Evolutionary conservation across 148 eudicot genomes (phyloP).

Genomic region (Silene conica): DNA sequence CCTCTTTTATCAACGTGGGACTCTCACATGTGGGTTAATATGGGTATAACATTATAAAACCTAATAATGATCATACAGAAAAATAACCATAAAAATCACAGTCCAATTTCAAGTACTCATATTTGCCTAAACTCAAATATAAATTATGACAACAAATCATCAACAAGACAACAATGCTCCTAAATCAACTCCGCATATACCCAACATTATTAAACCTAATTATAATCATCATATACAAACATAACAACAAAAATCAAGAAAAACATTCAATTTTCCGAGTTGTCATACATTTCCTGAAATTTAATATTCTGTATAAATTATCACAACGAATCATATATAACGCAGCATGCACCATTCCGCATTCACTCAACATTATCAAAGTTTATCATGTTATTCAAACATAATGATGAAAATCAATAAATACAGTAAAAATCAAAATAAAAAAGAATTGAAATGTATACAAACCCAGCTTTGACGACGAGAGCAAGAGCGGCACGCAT

Average conservation of each 20-base stretch:
- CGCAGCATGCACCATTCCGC: too few relatives aligned
- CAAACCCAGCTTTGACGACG: conserved; percentile 76
- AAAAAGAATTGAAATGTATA: background rate
- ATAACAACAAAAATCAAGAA: background rate
- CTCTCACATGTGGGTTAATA: too few relatives aligned
- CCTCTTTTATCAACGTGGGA: too few relatives aligned
- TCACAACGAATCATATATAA: too few relatives aligned
- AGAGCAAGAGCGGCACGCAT: conserved; percentile 95
- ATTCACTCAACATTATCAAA: conserved; percentile 1
- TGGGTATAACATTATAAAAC: background rate
- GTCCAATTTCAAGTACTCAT: background rate
- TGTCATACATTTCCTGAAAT: background rate
- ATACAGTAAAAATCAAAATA: background rate
- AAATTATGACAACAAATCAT: background rate
- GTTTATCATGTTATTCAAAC: too few relatives aligned
- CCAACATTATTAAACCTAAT: too few relatives aligned
- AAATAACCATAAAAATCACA: background rate
- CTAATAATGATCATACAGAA: background rate
- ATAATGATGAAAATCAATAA: background rate
- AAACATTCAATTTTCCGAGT: background rate
- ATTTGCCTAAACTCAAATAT: background rate
- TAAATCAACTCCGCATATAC: too few relatives aligned
- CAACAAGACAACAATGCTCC: too few relatives aligned
- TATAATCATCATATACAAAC: too few relatives aligned
- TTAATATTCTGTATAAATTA: too few relatives aligned